A percentile compares a stretch with the other conserved stretches of the same genome.
These are phyloP conservation scores for Acacia acuminata DNA, from an alignment of 306 rosid species.

Conservation along the genomic window DNA sequence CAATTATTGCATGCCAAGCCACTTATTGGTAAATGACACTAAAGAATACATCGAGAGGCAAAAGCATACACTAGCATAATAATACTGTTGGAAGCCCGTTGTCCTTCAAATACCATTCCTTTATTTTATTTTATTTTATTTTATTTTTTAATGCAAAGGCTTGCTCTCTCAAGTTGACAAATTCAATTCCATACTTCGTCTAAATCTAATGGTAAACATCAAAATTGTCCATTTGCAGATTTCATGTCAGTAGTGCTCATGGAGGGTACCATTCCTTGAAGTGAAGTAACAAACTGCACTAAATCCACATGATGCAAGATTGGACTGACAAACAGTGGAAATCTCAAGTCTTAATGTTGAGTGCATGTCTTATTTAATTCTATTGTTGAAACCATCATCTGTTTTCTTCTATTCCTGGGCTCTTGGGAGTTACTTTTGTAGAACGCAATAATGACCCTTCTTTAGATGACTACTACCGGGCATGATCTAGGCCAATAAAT, in stretches of 20 bases:
- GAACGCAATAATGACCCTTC: background rate
- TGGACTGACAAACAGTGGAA: background rate
- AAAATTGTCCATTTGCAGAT: constrained; percentile 5
- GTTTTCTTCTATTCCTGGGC: background rate
- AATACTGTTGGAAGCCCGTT: background rate
- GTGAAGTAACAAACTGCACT: background rate
- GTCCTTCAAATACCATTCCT: too few relatives aligned
- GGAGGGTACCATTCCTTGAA: background rate
- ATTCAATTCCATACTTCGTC: background rate
- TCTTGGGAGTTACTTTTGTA: background rate
- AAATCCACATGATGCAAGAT: background rate
- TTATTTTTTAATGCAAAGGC: background rate
- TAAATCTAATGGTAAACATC: constrained; percentile 4
- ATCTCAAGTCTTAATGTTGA: background rate
- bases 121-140: too few relatives aligned
- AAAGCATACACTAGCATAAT: background rate
- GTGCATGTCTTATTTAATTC: background rate
- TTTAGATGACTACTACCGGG: too few relatives aligned
- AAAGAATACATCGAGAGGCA: background rate
- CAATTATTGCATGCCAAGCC: constrained; percentile 18
- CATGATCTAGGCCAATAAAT: too few relatives aligned
- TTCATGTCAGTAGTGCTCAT: background rate
- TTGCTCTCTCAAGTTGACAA: background rate
- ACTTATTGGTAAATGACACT: constrained; percentile 1
- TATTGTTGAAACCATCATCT: background rate